Evolutionary conservation across 2,329 filamentous ascomycete genomes (phyloP).

Genomic region (Phyllosticta capitalensis): DNA sequence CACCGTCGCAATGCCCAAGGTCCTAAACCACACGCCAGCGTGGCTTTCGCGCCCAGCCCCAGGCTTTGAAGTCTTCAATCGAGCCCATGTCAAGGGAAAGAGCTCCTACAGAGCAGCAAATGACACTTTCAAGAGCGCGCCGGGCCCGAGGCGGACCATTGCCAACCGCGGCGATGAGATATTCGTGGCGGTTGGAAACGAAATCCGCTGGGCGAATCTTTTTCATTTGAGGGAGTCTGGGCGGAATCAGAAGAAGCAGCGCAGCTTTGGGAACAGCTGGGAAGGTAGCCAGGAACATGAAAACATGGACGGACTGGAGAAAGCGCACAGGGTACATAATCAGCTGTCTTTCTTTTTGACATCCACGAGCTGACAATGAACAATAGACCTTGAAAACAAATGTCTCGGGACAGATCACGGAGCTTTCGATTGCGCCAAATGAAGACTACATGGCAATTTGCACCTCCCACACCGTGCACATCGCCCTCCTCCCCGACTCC

Average conservation of each 20-base stretch:
- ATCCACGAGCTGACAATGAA: not conserved
- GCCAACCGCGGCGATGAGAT: conserved; percentile 77
- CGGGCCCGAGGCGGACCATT: conserved; percentile 51
- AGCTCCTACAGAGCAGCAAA: conserved; percentile 20
- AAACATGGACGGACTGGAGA: conserved; percentile 1
- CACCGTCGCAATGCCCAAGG: conserved; percentile 59
- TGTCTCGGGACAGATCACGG: conserved; percentile 71
- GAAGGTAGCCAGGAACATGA: not conserved
- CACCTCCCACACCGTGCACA: conserved; percentile 79
- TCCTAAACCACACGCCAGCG: conserved; percentile 73
- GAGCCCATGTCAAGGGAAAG: conserved; percentile 34
- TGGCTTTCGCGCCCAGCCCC: conserved; percentile 76
- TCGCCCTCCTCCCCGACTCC: conserved; percentile 74
- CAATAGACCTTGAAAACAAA: conserved; percentile 63
- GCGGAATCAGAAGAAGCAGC: not conserved
- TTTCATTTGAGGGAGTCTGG: conserved; percentile 59
- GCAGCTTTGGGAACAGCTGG: conserved; percentile 2
- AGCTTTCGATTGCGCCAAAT: conserved; percentile 75
- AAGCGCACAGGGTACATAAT: conserved; percentile 12
- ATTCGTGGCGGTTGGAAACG: conserved; percentile 78
- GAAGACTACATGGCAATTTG: conserved; percentile 75
- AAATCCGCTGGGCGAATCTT: conserved; percentile 87
- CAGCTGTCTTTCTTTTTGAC: not conserved
- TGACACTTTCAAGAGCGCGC: conserved; percentile 18
- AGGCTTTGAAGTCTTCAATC: conserved; percentile 67